Evolutionary conservation across 345 rosid species (phyloP), one percentile per base, ranked within the genome.

Genomic region (Syzygium oleosum): DNA sequence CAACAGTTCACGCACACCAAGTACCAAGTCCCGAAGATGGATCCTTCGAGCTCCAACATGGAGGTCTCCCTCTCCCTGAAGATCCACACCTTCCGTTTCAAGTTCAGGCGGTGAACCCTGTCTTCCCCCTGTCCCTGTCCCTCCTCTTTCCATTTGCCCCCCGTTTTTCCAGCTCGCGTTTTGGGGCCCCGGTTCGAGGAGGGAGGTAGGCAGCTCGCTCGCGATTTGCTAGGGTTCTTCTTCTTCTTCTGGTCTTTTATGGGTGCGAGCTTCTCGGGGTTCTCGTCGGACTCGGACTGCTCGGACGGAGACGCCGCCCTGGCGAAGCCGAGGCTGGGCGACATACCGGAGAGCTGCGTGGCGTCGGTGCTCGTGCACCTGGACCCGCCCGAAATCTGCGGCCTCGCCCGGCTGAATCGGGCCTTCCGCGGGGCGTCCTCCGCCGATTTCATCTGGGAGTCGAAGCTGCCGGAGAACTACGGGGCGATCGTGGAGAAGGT

Each of bases 401-500:
- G 88, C 56, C 88, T 95, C 87, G 95, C 96, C 83, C 88, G 92
- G 51, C 86, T 95, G 88, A 94, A 91, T 87, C 88, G 90, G 78
- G 80, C 93, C 13, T 95, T 95, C 84, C 91, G 89, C 68, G 90
- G 92, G 7, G 95, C 95, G 29, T 95, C 97, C 19, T 92, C 91
- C 2, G 97, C 96, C 51, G 94, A 95, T 92, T 94, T 92, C 86
- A 89, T 95, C 25, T 95, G 96, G 97, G 94, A 92, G n/a, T 77
- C 90, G 22, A 95, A 95, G 88, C 84, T 95, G 73, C 97, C 97
- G 79, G 87, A 91, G 56, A 94, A 90, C 83, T 93, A 94, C 54
- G 38, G 22, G 17, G 88, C 87, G 29, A 90, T 94, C 52, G 90
- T 89, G 27, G 91, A 86, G 29, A 88, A 90, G 86, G 94, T 92